Conservation (phyloP, 495 filamentous ascomycete species). For the Sordaria brevicollis region DNA sequence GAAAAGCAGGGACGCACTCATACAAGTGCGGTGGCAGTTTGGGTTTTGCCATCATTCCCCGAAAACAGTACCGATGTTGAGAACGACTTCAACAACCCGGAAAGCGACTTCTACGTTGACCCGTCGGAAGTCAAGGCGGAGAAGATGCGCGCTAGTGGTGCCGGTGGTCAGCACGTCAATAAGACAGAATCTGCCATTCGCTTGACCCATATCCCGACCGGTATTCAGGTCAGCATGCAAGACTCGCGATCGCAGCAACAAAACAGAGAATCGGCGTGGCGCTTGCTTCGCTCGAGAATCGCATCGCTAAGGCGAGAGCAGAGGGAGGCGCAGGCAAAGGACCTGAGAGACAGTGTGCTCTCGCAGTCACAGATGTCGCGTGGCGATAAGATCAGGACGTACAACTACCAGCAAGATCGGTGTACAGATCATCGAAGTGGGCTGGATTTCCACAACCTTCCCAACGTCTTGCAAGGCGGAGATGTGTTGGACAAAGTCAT, state of each 20-base stretch:
- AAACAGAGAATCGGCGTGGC: conserved; percentile 82
- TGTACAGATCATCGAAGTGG: conserved; percentile 92
- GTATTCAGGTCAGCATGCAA: conserved; percentile 79
- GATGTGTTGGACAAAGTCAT: conserved; percentile 65
- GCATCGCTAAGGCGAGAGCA: conserved; percentile 74
- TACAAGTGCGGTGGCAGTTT: conserved; percentile 82
- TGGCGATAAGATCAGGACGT: conserved; percentile 89
- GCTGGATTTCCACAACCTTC: conserved; percentile 69
- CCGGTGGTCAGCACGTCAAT: conserved; percentile 96
- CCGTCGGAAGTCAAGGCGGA: conserved; percentile 77
- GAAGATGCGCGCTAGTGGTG: conserved; percentile 83
- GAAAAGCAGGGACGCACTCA: conserved; percentile 85
- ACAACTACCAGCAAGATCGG: conserved; percentile 87
- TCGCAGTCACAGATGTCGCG: conserved; percentile 75
- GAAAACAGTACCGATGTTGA: conserved; percentile 37
- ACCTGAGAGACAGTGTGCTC: conserved; percentile 61
- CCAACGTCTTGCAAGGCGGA: conserved; percentile 66
- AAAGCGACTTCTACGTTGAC: conserved; percentile 82
- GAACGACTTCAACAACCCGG: conserved; percentile 65
- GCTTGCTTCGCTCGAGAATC: conserved; percentile 67
- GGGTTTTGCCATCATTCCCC: conserved; percentile 83
- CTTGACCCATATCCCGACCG: conserved; percentile 84
- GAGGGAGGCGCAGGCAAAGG: conserved; percentile 69
- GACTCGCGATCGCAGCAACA: conserved; percentile 83
- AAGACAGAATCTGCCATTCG: conserved; percentile 94